A percentile compares a stretch with the other conserved stretches of the same genome.
phyloP scores from a whole-genome alignment of 2,329 filamentous ascomycete genomes.

The Colletotrichum graminicola region DNA sequence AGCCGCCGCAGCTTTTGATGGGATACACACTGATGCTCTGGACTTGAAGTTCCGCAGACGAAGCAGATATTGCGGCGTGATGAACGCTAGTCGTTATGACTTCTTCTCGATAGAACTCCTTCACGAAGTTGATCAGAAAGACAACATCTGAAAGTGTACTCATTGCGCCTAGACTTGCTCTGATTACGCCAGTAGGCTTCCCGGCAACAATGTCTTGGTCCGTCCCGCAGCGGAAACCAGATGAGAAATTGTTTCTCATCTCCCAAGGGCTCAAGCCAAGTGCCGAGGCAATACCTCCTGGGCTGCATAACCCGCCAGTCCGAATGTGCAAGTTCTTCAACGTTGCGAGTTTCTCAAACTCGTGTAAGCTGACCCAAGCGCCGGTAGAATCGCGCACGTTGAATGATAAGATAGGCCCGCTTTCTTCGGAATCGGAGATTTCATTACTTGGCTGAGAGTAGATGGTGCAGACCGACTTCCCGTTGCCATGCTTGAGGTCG shows the following conservation, averaged over 20 bases:
- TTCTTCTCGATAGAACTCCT: slow-evolving; percentile 71
- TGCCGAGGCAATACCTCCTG: slow-evolving; percentile 82
- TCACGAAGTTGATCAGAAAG: slow-evolving; percentile 77
- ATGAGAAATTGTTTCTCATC: slow-evolving; percentile 85
- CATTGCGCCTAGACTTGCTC: slow-evolving; percentile 91
- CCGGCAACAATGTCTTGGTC: slow-evolving; percentile 86
- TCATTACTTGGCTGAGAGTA: slow-evolving; percentile 61
- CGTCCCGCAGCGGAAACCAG: slow-evolving; percentile 85
- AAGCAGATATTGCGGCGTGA: background rate
- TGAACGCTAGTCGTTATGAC: slow-evolving; percentile 16
- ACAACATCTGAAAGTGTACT: slow-evolving; percentile 82
- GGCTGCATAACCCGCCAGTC: slow-evolving; percentile 92
- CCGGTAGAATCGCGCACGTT: slow-evolving; percentile 79
- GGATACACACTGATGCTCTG: slow-evolving; percentile 83
- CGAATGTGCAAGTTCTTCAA: slow-evolving; percentile 86
- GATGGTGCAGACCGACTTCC: slow-evolving; percentile 72
- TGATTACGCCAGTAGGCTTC: slow-evolving; percentile 88
- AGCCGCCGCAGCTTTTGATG: slow-evolving; percentile 93
- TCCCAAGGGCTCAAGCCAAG: slow-evolving; percentile 84
- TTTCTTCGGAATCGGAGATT: slow-evolving; percentile 47
- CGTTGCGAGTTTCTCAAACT: slow-evolving; percentile 88
- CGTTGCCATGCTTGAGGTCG: slow-evolving; percentile 77
- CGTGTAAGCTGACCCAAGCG: slow-evolving; percentile 82
- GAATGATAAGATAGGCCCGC: slow-evolving; percentile 86
- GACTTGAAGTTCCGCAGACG: slow-evolving; percentile 51